Percentiles rank a stretch among this genome's conserved stretches.
Conservation (phyloP, 2,329 filamentous ascomycete species). For the Fusarium setosum region DNA sequence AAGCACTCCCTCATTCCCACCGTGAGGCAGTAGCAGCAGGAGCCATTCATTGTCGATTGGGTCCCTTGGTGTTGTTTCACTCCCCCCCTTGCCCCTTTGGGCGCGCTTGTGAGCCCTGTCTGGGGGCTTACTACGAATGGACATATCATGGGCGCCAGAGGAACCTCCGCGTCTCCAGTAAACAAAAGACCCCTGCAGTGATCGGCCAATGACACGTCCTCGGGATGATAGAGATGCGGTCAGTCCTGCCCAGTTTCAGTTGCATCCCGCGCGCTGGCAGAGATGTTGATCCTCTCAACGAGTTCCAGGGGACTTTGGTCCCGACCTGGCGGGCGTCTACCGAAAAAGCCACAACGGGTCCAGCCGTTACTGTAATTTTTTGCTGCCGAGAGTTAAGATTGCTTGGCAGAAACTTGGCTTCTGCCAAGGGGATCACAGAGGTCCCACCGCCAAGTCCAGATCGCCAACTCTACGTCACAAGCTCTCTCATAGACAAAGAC, state of each 20-base stretch:
- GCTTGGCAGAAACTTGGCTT: conserved; percentile 23
- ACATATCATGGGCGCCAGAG: not conserved
- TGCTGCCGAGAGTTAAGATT: conserved; percentile 15
- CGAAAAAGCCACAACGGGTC: conserved; percentile 31
- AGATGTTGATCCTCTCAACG: not conserved
- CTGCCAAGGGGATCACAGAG: not conserved
- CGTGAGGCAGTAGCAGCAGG: conserved; percentile 2
- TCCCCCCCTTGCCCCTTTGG: not conserved
- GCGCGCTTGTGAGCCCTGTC: too few species aligned
- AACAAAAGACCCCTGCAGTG: conserved; percentile 1
- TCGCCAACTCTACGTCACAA: conserved; percentile 29
- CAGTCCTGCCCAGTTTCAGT: conserved; percentile 29
- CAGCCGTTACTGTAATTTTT: conserved; percentile 33
- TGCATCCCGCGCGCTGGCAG: not conserved
- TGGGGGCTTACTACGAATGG: too few species aligned
- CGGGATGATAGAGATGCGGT: conserved; percentile 21
- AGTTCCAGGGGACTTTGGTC: too few species aligned
- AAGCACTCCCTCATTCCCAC: too few species aligned
- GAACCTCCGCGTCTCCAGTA: not conserved
- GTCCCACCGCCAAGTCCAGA: conserved; percentile 6
- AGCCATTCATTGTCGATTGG: not conserved
- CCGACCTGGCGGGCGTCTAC: not conserved
- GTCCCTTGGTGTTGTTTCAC: too few species aligned
- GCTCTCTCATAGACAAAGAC: not conserved
- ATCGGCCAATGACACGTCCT: conserved; percentile 11